Evolutionary conservation across 2,329 filamentous ascomycete species (phyloP).

Genomic region (Fusarium sulawesiense): DNA sequence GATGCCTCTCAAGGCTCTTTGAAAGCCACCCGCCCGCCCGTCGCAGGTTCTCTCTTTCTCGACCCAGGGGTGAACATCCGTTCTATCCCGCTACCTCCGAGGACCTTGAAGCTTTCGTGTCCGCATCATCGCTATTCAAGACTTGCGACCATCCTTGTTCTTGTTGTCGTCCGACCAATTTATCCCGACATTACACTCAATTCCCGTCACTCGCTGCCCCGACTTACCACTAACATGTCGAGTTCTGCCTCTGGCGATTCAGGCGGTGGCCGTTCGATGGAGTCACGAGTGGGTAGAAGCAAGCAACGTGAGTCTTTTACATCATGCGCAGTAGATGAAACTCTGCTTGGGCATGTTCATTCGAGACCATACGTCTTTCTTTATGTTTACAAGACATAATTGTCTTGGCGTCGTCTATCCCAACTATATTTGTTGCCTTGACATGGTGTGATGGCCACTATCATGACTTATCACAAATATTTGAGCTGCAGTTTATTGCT

Average conservation of each 20-base stretch:
- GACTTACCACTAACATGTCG: slow-evolving; percentile 48
- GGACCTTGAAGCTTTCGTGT: slow-evolving; percentile 29
- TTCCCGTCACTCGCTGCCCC: slow-evolving; percentile 29
- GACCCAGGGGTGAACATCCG: slow-evolving; percentile 41
- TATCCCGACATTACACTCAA: slow-evolving; percentile 32
- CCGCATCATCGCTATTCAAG: slow-evolving; percentile 28
- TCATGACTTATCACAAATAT: slow-evolving; percentile 22
- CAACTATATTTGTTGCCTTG: slow-evolving; percentile 4
- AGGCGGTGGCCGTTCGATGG: slow-evolving; percentile 65
- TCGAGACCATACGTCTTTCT: neutral
- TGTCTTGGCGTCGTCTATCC: slow-evolving; percentile 9
- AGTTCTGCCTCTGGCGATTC: slow-evolving; percentile 52
- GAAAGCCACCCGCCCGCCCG: slow-evolving; percentile 41
- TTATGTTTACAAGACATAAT: neutral
- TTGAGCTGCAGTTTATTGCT: slow-evolving; percentile 2
- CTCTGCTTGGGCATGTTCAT: neutral
- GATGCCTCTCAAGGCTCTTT: slow-evolving; percentile 45
- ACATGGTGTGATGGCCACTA: slow-evolving; percentile 13
- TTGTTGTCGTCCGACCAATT: slow-evolving; percentile 26
- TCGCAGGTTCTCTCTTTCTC: slow-evolving; percentile 46
- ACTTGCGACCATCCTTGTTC: slow-evolving; percentile 24
- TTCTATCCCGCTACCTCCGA: slow-evolving; percentile 41
- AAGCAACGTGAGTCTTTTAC: slow-evolving; percentile 78
- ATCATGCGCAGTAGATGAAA: slow-evolving; percentile 14
- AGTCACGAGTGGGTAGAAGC: slow-evolving; percentile 79